These are phyloP conservation scores for Rhodosporidiobolus sp. DNA, from an alignment of 768 basidiomycete species.

Conservation along the genomic window DNA sequence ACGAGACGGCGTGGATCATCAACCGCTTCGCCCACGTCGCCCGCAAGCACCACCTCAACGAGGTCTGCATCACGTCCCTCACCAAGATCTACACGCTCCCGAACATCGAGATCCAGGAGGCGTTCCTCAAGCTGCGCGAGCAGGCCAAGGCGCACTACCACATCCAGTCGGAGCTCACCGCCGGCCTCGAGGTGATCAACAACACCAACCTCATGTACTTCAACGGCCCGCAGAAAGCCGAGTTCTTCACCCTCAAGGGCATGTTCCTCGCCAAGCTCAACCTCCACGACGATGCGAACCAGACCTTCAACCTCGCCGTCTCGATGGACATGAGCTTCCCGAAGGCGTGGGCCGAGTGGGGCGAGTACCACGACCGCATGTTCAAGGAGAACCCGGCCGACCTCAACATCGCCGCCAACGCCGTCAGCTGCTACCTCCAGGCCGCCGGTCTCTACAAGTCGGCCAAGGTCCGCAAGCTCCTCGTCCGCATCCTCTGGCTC, in stretches of 20 bases:
- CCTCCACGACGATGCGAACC: conserved; percentile 76
- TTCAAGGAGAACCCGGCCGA: conserved; percentile 75
- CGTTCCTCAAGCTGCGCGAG: conserved; percentile 96
- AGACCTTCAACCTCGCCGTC: conserved; percentile 89
- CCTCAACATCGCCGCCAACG: conserved; percentile 69
- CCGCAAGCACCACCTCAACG: conserved; percentile 89
- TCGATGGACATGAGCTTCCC: conserved; percentile 92
- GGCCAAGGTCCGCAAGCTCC: conserved; percentile 83
- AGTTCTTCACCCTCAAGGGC: conserved; percentile 96
- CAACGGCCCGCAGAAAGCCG: conserved; percentile 87
- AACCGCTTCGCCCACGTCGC: conserved; percentile 99
- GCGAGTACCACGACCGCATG: conserved; percentile 83
- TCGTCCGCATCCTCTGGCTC: conserved; percentile 92
- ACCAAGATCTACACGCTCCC: conserved; percentile 98
- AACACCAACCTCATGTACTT: conserved; percentile 99
- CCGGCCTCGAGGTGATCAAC: conserved; percentile 96
- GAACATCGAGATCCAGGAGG: conserved; percentile 99
- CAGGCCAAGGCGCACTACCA: conserved; percentile 98
- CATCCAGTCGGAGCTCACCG: conserved; percentile 84
- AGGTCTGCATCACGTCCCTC: conserved; percentile 89
- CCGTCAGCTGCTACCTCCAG: conserved; percentile 96
- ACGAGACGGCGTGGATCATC: conserved; percentile 99
- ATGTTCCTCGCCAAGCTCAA: conserved; percentile 92
- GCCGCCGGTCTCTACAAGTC: conserved; percentile 93
- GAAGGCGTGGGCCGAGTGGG: conserved; percentile 99